These are phyloP conservation scores for Botryotinia globosa DNA, from an alignment of 2,329 filamentous ascomycete genomes.

Conservation along the genomic window DNA sequence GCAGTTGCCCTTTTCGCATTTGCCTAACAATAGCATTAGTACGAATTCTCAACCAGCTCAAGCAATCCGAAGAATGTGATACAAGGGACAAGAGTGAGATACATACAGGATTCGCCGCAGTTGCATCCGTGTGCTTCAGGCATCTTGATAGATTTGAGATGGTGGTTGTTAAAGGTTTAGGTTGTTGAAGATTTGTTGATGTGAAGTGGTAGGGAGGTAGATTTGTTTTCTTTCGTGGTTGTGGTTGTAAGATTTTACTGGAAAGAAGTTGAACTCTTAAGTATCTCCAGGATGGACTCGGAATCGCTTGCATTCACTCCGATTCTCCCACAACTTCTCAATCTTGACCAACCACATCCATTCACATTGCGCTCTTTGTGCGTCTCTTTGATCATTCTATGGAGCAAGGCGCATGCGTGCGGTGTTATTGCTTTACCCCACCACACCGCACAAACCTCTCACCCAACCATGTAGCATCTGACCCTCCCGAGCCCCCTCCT, in stretches of 20 bases:
- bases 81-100: neutral
- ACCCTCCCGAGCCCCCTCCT: neutral
- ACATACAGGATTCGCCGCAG: slow-evolving; percentile 1
- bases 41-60: neutral
- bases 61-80: neutral
- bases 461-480: neutral
- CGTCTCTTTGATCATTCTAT: neutral
- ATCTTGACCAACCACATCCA: neutral
- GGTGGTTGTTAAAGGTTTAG: neutral
- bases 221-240: neutral
- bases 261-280: slow-evolving; percentile 1
- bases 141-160: slow-evolving; percentile 10
- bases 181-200: neutral
- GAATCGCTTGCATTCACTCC: neutral
- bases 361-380: slow-evolving; percentile 1
- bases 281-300: neutral
- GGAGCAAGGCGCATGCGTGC: too few species aligned
- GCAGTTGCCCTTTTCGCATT: slow-evolving; percentile 6
- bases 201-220: neutral
- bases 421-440: too few species aligned
- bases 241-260: neutral
- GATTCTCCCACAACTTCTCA: neutral
- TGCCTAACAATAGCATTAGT: neutral
- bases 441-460: too few species aligned
- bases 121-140: neutral